Evolutionary conservation across 83 land plant genomes (phyloP).

Genomic region (Isoetes engelmannii): DNA sequence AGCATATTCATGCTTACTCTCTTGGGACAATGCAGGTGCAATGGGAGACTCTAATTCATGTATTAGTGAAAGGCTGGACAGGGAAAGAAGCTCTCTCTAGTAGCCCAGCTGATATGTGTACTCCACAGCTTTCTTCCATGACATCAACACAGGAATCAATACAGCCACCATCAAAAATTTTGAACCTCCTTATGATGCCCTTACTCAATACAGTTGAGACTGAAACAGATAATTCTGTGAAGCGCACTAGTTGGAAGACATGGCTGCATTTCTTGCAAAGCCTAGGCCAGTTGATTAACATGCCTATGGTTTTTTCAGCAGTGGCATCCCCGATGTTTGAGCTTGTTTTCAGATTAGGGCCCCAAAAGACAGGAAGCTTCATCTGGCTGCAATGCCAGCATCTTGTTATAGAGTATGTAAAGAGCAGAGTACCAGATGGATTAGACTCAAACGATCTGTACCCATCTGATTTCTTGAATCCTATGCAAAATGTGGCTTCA

Average conservation of each 20-base stretch:
- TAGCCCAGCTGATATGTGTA: neutral
- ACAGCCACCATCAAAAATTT: slow-evolving; percentile 24
- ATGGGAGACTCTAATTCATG: slow-evolving; percentile 56
- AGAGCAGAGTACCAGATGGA: slow-evolving; percentile 22
- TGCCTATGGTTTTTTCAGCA: slow-evolving; percentile 22
- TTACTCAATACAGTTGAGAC: slow-evolving; percentile 38
- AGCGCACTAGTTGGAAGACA: slow-evolving; percentile 33
- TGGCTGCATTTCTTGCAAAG: slow-evolving; percentile 48
- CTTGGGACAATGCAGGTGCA: slow-evolving; percentile 39
- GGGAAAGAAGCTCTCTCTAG: neutral
- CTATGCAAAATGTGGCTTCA: too few relatives aligned
- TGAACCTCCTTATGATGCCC: slow-evolving; percentile 56
- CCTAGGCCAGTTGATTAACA: slow-evolving; percentile 35
- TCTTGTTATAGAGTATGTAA: slow-evolving; percentile 19
- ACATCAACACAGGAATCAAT: neutral
- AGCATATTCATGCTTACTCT: neutral
- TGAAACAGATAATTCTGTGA: slow-evolving; percentile 42
- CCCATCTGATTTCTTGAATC: too few relatives aligned
- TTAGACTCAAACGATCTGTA: slow-evolving; percentile 20
- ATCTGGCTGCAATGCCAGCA: slow-evolving; percentile 23
- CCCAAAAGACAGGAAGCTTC: slow-evolving; percentile 24
- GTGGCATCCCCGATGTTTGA: slow-evolving; percentile 42
- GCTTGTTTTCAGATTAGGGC: slow-evolving; percentile 33
- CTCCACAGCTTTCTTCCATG: too few relatives aligned
- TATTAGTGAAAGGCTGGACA: slow-evolving; percentile 17